Evolutionary conservation across 441 rosid species (phyloP).

Genomic region (Omphalea diandra): DNA sequence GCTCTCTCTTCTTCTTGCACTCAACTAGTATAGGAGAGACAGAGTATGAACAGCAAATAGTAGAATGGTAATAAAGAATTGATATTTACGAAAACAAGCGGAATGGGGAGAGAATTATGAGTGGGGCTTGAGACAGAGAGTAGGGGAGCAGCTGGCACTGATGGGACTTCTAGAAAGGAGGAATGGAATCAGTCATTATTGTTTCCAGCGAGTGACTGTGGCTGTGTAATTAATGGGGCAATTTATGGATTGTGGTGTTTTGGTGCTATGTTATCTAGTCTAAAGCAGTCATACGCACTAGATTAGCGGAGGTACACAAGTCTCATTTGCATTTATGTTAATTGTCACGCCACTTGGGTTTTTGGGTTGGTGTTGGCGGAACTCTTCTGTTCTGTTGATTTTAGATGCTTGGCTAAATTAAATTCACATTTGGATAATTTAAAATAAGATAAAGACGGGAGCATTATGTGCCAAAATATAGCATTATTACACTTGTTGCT

Average conservation of each 20-base stretch:
- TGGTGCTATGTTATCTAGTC: background rate
- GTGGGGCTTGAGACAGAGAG: constrained; percentile 1
- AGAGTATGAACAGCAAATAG: background rate
- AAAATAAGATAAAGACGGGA: background rate
- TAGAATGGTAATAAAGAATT: constrained; percentile 2
- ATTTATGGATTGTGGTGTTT: background rate
- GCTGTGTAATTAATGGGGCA: background rate
- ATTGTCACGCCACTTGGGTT: background rate
- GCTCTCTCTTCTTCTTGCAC: background rate
- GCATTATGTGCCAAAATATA: background rate
- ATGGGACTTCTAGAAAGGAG: constrained; percentile 9
- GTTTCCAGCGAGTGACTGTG: no score
- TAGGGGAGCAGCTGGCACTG: constrained; percentile 19
- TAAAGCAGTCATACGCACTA: background rate
- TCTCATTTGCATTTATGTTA: no score
- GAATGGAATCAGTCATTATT: background rate
- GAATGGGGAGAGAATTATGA: background rate
- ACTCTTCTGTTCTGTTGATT: background rate
- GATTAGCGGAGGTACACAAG: no score
- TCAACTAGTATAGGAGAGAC: constrained; percentile 5
- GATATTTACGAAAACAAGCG: background rate
- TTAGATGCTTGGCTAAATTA: background rate
- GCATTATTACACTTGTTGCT: no score
- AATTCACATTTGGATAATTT: background rate
- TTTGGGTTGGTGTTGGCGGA: constrained; percentile 4